Percentiles rank a stretch among this genome's conserved stretches.
phyloP scores from a whole-genome alignment of 306 rosid species.

The Cicer arietinum region DNA sequence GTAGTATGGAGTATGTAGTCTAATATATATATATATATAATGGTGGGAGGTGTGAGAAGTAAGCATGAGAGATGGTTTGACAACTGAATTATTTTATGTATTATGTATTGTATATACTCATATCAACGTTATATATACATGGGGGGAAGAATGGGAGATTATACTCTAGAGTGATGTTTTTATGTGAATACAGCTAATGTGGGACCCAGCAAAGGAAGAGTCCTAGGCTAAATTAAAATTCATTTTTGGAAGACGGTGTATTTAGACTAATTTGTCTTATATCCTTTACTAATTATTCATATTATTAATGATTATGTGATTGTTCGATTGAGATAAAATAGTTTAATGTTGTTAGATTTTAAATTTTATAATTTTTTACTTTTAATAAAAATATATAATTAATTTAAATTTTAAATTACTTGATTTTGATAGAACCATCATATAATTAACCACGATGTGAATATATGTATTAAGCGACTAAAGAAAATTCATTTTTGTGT shows the following conservation, averaged over 20 bases:
- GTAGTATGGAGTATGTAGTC: background rate
- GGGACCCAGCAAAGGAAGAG: constrained; percentile 37
- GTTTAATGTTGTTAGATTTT: too few species aligned
- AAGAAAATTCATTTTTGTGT: background rate
- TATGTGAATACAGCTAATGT: constrained; percentile 51
- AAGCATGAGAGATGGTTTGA: background rate
- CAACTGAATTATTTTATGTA: background rate
- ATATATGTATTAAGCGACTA: too few species aligned
- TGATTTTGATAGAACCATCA: too few species aligned
- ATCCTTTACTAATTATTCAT: too few species aligned
- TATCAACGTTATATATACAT: background rate
- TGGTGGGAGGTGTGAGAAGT: background rate
- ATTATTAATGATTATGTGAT: too few species aligned
- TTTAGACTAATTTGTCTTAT: too few species aligned
- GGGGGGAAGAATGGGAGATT: constrained; percentile 34
- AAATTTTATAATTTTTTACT: too few species aligned
- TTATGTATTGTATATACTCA: background rate
- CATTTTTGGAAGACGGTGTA: background rate
- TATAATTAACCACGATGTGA: too few species aligned
- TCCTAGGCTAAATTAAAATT: constrained; percentile 8
- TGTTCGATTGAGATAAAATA: too few species aligned
- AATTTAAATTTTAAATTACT: too few species aligned
- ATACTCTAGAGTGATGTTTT: constrained; percentile 37
- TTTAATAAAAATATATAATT: too few species aligned
- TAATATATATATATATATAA: background rate